A percentile compares a stretch with the other conserved stretches of the same genome.
phyloP scores from a whole-genome alignment of 1,284 basidiomycete genomes.

The Rhodofomes roseus region DNA sequence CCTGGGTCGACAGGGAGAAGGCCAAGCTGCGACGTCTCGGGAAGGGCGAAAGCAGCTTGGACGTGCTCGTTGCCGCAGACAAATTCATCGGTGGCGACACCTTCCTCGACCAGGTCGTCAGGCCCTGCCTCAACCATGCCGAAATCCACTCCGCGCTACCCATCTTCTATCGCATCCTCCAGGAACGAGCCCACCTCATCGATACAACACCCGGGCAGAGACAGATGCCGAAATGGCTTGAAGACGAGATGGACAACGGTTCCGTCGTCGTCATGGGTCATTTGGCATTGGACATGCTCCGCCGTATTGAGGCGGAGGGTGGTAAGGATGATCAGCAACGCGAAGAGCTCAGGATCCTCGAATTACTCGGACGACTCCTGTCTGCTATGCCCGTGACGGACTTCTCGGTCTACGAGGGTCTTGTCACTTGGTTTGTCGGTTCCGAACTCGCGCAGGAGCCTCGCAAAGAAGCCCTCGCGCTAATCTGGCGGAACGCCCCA shows the following conservation, averaged over 20 bases:
- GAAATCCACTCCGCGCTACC: neutral
- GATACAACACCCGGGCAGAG: neutral
- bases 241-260: neutral
- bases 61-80: neutral
- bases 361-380: neutral
- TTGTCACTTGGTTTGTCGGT: neutral
- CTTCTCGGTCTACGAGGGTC: neutral
- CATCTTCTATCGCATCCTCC: neutral
- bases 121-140: neutral
- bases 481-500: neutral
- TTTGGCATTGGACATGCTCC: neutral
- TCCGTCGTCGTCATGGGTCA: neutral
- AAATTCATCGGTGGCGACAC: neutral
- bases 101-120: conserved; percentile 1
- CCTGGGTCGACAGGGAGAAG: neutral
- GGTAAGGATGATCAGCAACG: neutral
- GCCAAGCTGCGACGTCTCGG: neutral
- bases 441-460: neutral
- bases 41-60: neutral
- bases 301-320: neutral
- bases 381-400: neutral
- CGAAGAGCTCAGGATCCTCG: neutral
- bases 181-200: neutral
- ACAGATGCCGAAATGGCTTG: neutral
- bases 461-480: neutral